Conservation (phyloP, 1,139 yeast genomes). For the Pichia sp. region DNA sequence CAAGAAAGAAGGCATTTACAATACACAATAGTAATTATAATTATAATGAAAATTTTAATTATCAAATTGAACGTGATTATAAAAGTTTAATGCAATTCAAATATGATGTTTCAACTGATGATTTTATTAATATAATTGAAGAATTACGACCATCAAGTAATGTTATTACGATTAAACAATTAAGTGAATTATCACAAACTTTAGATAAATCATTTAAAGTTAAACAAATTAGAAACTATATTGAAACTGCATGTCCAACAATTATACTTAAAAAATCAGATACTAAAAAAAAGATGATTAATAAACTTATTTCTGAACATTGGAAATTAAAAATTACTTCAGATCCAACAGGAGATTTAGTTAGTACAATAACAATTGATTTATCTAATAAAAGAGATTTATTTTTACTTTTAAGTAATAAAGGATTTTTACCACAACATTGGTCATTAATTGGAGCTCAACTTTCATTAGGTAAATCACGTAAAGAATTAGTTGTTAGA, state of each 20-base stretch:
- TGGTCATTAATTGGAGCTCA: slow-evolving; percentile 54
- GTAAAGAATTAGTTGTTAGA: slow-evolving; percentile 33
- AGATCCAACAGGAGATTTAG: slow-evolving; percentile 20
- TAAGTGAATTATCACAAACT: slow-evolving; percentile 29
- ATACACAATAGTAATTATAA: neutral
- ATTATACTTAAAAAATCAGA: slow-evolving; percentile 20
- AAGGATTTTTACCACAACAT: slow-evolving; percentile 42
- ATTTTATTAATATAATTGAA: slow-evolving; percentile 30
- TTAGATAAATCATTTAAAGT: slow-evolving; percentile 30
- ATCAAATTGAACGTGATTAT: slow-evolving; percentile 28
- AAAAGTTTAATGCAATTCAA: slow-evolving; percentile 32
- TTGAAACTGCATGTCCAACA: slow-evolving; percentile 12
- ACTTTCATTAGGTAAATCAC: slow-evolving; percentile 38
- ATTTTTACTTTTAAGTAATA: slow-evolving; percentile 43
- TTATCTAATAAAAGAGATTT: slow-evolving; percentile 40
- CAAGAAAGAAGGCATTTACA: slow-evolving; percentile 7
- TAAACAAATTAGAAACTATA: slow-evolving; percentile 31
- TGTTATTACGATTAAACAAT: slow-evolving; percentile 29
- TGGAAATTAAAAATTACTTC: slow-evolving; percentile 16
- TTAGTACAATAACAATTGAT: slow-evolving; percentile 34
- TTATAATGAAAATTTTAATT: neutral
- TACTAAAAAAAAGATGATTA: slow-evolving; percentile 21
- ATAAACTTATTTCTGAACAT: slow-evolving; percentile 13
- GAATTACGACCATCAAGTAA: slow-evolving; percentile 29
- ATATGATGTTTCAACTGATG: slow-evolving; percentile 27